Base-by-base conservation (phyloP, 2,329 filamentous ascomycete genomes). In the Simplicillium aogashimaense region DNA sequence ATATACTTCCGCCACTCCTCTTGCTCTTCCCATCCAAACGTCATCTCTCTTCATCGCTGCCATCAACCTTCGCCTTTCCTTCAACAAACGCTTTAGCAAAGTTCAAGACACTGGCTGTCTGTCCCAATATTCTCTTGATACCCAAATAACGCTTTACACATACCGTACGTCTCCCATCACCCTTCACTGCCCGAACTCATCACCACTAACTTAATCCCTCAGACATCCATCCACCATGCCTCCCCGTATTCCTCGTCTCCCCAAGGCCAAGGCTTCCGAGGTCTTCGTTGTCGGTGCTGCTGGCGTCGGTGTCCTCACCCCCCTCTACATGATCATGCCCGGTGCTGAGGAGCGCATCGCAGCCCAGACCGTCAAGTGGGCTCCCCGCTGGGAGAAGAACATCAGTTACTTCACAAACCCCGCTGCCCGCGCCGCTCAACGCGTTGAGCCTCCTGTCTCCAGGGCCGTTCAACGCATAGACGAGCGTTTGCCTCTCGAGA, bases 371-470 rank as follows among this genome's bases (percentile, higher is more conserved):
- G 61, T 64, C 43, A 68, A 70, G 50, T 78, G 74, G 74, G 74
- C 74, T 4, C 72, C 73, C 14, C 67, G 71, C 41, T 78, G 74
- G 74, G 73, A 78, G 57, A 63, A 66, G 39, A 76, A 74, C 57
- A 67, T 77, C 52, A 67, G 60, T 46, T 71, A 69, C 60, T 69
- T 77, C 53, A 58, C 62, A 8, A 57, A 61, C n/a, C 66, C 67
- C 13, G 64, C 66, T 20, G 64, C 70, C 55, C 58, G 60, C 15
- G 59, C 66, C 38, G 63, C 72, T 32, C 67, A 69, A 47, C 64
- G 67, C 39, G 61, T 73, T 39, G 62, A 72, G 52, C 70, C 69
- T 2, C 67, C 64, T 15, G 52, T 72, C 39, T 56, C 65, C 39
- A 60, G 58, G 43, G 63, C 65, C 36, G 61, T 74, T 25, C 60